These are phyloP conservation scores for Globisporangium solare DNA, from an alignment of 352 stramenopile species.

Conservation along the genomic window DNA sequence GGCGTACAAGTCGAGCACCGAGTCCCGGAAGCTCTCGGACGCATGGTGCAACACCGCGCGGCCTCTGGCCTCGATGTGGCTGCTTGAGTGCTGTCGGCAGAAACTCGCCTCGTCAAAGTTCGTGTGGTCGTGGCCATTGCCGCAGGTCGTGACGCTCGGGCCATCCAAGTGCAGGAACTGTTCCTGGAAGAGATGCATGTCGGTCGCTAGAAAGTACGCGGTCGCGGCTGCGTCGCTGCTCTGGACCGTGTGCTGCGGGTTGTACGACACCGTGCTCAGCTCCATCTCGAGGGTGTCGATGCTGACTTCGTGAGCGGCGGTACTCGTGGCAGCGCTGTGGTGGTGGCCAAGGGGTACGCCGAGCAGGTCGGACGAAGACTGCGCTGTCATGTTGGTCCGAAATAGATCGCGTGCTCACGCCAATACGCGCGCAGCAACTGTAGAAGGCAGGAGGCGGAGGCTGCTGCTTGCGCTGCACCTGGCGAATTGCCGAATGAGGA, in stretches of 20 bases:
- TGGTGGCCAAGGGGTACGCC: not conserved
- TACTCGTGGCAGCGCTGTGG: not conserved
- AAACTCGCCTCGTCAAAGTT: constrained; percentile 11
- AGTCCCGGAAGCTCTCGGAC: constrained; percentile 49
- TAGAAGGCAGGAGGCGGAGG: not conserved
- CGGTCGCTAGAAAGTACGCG: constrained; percentile 10
- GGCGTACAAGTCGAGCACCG: constrained; percentile 70
- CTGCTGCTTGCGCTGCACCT: not conserved
- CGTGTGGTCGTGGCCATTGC: constrained; percentile 20
- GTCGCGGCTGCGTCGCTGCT: constrained; percentile 13
- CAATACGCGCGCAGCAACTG: not conserved
- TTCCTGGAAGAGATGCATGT: constrained; percentile 6
- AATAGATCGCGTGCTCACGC: too few relatives aligned
- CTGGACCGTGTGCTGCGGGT: constrained; percentile 9
- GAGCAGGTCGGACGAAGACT: not conserved
- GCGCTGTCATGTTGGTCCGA: not conserved
- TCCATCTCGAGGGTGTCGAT: constrained; percentile 9
- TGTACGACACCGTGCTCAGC: constrained; percentile 1
- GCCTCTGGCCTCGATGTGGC: constrained; percentile 7
- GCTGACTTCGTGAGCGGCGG: constrained; percentile 2
- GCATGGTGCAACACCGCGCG: constrained; percentile 21
- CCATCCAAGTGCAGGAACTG: constrained; percentile 10
- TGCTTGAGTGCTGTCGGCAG: constrained; percentile 12
- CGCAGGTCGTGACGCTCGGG: constrained; percentile 11
- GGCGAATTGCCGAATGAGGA: not conserved